phyloP scores from a whole-genome alignment of 805 yeast species.

The Wickerhamiella parazyma region DNA sequence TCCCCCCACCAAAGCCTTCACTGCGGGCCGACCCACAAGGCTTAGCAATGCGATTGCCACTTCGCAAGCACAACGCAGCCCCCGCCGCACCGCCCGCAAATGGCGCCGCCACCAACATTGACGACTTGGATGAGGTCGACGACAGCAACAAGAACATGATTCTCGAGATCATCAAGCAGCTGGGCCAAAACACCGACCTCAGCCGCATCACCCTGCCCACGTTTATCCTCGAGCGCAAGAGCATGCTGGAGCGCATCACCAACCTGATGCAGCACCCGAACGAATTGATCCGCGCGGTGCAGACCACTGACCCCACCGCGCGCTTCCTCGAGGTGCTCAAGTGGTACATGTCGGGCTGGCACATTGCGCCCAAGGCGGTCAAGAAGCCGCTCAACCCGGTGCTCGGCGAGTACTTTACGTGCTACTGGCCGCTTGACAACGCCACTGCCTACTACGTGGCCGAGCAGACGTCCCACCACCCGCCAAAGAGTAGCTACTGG shows the following conservation, averaged over 20 bases:
- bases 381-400: conserved; percentile 95
- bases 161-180: conserved; percentile 75
- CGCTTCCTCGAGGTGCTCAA: conserved; percentile 63
- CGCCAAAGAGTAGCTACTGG: conserved; percentile 93
- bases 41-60: conserved; percentile 4
- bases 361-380: conserved; percentile 96
- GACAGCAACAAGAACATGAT: conserved; percentile 78
- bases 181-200: conserved; percentile 85
- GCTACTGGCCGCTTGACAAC: conserved; percentile 79
- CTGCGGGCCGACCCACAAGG: background rate
- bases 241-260: conserved; percentile 91
- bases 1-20: too few relatives aligned
- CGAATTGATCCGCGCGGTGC: conserved; percentile 55
- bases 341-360: conserved; percentile 96
- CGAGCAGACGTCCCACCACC: conserved; percentile 96
- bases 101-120: conserved; percentile 13
- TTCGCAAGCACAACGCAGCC: background rate
- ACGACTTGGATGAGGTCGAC: conserved; percentile 82
- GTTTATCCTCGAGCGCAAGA: conserved; percentile 83
- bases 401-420: conserved; percentile 76
- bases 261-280: conserved; percentile 70
- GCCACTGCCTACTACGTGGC: conserved; percentile 68
- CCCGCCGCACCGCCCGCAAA: background rate
- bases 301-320: conserved; percentile 40
- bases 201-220: conserved; percentile 90